Conservation (phyloP, 148 eudicot species). For the Arbutus unedo region DNA sequence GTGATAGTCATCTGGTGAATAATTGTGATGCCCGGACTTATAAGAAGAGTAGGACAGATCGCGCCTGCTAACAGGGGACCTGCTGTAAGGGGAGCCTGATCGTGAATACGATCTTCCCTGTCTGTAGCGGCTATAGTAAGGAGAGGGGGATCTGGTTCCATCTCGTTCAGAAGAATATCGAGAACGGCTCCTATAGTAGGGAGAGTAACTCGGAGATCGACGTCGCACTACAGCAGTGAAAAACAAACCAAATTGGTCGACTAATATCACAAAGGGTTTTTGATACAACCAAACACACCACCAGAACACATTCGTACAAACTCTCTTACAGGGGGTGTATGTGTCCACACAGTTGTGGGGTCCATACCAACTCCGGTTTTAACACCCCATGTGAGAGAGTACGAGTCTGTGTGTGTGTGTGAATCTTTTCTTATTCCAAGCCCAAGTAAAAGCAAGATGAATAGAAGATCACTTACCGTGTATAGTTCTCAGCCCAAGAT, state of each 20-base stretch:
- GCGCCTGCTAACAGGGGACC: conserved; percentile 50
- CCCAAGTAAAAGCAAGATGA: neutral
- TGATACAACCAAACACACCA: neutral
- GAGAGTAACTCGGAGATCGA: conserved; percentile 50
- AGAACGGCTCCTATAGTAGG: conserved; percentile 42
- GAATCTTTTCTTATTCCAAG: neutral
- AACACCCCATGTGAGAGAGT: neutral
- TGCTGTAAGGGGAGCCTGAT: conserved; percentile 29
- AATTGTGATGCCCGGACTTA: conserved; percentile 18
- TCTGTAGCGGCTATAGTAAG: conserved; percentile 35
- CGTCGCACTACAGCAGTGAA: conserved; percentile 39
- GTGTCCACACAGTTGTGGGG: too few relatives aligned
- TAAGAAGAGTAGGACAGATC: conserved; percentile 28
- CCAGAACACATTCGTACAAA: neutral
- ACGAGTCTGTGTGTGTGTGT: neutral
- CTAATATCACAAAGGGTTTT: neutral
- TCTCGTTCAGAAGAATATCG: conserved; percentile 58
- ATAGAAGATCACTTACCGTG: conserved; percentile 35
- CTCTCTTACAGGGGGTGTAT: neutral
- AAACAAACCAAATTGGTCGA: neutral
- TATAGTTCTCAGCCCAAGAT: conserved; percentile 66
- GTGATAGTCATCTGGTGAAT: conserved; percentile 18
- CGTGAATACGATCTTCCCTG: conserved; percentile 28
- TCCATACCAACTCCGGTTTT: neutral
- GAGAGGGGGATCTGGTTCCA: conserved; percentile 47